These are phyloP conservation scores for Saccharomycopsis amapae DNA, from an alignment of 805 yeast genomes.

Conservation along the genomic window DNA sequence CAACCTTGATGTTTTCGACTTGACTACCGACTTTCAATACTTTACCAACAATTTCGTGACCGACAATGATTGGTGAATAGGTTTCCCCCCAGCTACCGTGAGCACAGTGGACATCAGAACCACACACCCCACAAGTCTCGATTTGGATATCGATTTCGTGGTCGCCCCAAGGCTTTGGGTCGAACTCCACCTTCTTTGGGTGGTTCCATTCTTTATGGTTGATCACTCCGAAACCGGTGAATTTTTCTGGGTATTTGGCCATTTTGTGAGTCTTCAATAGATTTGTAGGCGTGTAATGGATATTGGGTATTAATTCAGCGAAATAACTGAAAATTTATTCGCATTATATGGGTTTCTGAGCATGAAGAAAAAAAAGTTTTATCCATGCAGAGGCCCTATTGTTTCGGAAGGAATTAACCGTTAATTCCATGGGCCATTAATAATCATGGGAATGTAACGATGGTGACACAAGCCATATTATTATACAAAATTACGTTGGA, in stretches of 20 bases:
- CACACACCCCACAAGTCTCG: conserved; percentile 60
- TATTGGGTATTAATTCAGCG: no score
- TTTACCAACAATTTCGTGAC: conserved; percentile 60
- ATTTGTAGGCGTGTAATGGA: no score
- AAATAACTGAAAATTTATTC: no score
- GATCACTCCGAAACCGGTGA: neutral
- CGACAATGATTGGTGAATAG: conserved; percentile 37
- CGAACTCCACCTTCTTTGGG: neutral
- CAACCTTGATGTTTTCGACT: conserved; percentile 44
- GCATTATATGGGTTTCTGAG: no score
- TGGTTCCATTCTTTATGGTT: neutral
- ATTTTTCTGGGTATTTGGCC: neutral
- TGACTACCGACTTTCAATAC: conserved; percentile 54
- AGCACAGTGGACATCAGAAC: conserved; percentile 50
- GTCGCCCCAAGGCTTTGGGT: conserved; percentile 22
- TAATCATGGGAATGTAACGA: no score
- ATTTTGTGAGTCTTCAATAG: no score
- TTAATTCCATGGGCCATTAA: no score
- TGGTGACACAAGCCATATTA: no score
- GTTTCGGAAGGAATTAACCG: no score
- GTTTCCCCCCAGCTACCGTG: conserved; percentile 39
- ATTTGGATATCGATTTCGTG: conserved; percentile 49
- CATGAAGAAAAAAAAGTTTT: no score
- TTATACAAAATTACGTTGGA: no score
- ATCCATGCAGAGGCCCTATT: no score